Conservation (phyloP, 441 rosid species). For the Populus hybrid region DNA sequence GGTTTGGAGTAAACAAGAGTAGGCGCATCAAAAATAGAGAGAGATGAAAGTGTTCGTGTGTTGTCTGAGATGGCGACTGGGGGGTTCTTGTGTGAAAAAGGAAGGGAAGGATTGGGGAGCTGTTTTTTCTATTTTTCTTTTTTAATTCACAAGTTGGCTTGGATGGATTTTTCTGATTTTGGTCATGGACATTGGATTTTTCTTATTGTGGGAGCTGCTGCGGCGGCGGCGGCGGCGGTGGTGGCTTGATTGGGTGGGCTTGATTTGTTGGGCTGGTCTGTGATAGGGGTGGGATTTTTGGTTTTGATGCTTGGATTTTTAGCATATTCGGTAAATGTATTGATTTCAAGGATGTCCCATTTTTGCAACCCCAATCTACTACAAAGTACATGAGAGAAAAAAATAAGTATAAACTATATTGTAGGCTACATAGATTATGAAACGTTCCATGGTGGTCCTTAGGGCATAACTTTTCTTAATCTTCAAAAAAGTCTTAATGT, state of each 20-base stretch:
- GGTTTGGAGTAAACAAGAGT: conserved; percentile 24
- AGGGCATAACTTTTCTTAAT: too few relatives aligned
- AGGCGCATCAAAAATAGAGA: conserved; percentile 28
- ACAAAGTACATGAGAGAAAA: too few relatives aligned
- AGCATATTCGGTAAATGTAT: too few relatives aligned
- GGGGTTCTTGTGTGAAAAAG: not conserved
- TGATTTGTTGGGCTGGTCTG: not conserved
- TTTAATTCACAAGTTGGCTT: not conserved
- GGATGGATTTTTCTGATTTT: not conserved
- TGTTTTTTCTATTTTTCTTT: not conserved
- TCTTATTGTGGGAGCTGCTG: not conserved
- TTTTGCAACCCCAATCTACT: not conserved
- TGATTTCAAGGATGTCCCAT: not conserved
- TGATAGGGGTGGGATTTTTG: not conserved
- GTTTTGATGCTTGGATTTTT: not conserved
- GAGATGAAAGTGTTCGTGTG: not conserved
- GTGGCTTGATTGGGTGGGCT: not conserved
- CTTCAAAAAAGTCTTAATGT: too few relatives aligned
- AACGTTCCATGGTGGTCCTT: too few relatives aligned
- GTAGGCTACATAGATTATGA: too few relatives aligned
- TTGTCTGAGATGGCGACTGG: not conserved
- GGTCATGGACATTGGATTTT: not conserved
- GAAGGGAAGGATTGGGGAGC: not conserved
- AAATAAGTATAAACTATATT: too few relatives aligned
- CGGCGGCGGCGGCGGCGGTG: not conserved